Percentiles rank a stretch among this genome's conserved stretches.
These are phyloP conservation scores for Paecilomyces dactylethromorphus DNA, from an alignment of 2,329 filamentous ascomycete genomes.

Conservation along the genomic window DNA sequence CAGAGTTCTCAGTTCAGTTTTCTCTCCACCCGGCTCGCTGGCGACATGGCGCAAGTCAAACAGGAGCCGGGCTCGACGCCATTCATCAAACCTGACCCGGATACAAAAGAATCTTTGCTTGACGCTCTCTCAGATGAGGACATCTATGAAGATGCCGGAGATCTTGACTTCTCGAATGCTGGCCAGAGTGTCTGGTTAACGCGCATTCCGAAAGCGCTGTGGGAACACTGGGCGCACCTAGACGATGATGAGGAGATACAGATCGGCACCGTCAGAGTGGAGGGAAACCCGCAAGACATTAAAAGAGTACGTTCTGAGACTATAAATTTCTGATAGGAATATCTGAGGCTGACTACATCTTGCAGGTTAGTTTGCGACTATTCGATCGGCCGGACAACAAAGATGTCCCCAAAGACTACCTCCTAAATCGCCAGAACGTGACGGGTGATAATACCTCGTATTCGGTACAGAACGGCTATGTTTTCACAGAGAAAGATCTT, in stretches of 20 bases:
- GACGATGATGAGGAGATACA: slow-evolving; percentile 77
- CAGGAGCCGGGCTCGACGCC: slow-evolving; percentile 31
- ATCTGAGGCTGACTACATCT: slow-evolving; percentile 25
- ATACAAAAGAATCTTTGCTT: slow-evolving; percentile 29
- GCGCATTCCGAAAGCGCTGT: slow-evolving; percentile 71
- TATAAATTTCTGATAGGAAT: slow-evolving; percentile 5
- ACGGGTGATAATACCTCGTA: slow-evolving; percentile 35
- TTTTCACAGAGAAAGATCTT: slow-evolving; percentile 91
- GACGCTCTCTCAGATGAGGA: slow-evolving; percentile 54
- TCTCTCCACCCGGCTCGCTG: not conserved
- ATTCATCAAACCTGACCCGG: slow-evolving; percentile 36
- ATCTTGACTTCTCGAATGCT: slow-evolving; percentile 52
- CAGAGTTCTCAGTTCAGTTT: not conserved
- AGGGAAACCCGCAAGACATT: slow-evolving; percentile 48
- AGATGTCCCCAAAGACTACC: slow-evolving; percentile 79
- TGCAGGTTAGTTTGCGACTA: slow-evolving; percentile 64
- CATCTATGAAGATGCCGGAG: slow-evolving; percentile 62
- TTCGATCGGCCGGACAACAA: slow-evolving; percentile 61
- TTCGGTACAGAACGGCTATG: slow-evolving; percentile 70
- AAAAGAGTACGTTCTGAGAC: slow-evolving; percentile 34
- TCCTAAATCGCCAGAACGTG: slow-evolving; percentile 62
- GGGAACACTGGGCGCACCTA: slow-evolving; percentile 69
- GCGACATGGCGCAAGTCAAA: slow-evolving; percentile 31
- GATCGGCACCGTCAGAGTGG: slow-evolving; percentile 64
- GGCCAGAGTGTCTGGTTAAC: slow-evolving; percentile 59